These are phyloP conservation scores for Candida andamanensis DNA, from an alignment of 805 yeast species.

Conservation along the genomic window DNA sequence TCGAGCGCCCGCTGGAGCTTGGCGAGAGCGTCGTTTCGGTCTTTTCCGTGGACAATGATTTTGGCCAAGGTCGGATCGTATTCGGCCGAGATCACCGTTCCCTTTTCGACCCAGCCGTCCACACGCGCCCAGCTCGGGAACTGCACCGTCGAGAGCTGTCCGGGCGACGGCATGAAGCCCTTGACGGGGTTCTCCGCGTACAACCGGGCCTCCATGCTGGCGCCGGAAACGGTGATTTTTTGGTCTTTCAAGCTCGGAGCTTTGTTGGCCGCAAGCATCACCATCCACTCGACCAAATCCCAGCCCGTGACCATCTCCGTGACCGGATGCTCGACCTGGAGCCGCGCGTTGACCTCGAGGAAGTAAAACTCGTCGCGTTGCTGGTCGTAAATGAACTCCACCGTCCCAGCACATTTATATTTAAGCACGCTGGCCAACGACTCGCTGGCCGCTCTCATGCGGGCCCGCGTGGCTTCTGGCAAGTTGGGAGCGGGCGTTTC, in stretches of 20 bases:
- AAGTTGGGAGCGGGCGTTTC: constrained; percentile 97
- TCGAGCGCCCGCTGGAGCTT: constrained; percentile 75
- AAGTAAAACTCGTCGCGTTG: constrained; percentile 85
- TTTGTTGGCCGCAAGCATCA: constrained; percentile 80
- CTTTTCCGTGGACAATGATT: constrained; percentile 89
- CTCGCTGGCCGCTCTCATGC: constrained; percentile 81
- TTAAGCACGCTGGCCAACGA: constrained; percentile 75
- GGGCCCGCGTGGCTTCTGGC: constrained; percentile 69
- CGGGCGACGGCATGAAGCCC: constrained; percentile 94
- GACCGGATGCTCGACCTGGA: constrained; percentile 97
- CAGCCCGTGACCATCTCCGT: constrained; percentile 94
- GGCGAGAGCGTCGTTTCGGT: constrained; percentile 76
- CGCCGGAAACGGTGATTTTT: constrained; percentile 64
- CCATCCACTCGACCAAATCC: constrained; percentile 97
- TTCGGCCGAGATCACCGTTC: constrained; percentile 84
- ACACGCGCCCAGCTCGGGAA: constrained; percentile 92
- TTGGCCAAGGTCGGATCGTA: constrained; percentile 96
- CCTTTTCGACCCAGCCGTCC: constrained; percentile 91
- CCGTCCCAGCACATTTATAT: constrained; percentile 96
- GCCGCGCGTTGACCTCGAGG: constrained; percentile 91
- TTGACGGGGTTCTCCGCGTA: constrained; percentile 97
- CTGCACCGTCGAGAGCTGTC: constrained; percentile 76
- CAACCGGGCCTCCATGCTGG: constrained; percentile 93
- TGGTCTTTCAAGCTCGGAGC: constrained; percentile 69
- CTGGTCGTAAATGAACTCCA: constrained; percentile 90